A percentile compares a stretch with the other conserved stretches of the same genome.
Conservation (phyloP, 306 rosid species). For the Casuarina cunninghamiana region DNA sequence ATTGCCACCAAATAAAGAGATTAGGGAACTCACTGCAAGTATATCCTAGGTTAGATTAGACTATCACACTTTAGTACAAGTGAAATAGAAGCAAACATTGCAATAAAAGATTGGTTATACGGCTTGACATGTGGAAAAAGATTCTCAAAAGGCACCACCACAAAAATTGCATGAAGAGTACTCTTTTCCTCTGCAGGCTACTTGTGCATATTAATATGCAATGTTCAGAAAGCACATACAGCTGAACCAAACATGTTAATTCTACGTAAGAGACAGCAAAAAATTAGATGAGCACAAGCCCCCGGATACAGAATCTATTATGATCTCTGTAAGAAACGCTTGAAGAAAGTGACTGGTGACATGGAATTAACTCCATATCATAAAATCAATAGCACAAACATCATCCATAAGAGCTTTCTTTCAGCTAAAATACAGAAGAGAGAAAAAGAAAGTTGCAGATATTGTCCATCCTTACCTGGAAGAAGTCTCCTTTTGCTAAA, state of each 20-base stretch:
- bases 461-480: conserved; percentile 64
- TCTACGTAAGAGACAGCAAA: not conserved
- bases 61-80: not conserved
- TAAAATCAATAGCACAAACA: not conserved
- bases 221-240: not conserved
- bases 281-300: not conserved
- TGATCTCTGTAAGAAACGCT: not conserved
- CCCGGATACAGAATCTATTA: not conserved
- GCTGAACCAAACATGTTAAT: not conserved
- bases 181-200: not conserved
- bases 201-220: not conserved
- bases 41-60: not conserved
- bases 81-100: not conserved
- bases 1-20: not conserved
- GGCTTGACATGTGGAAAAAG: not conserved
- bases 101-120: not conserved
- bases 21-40: not conserved
- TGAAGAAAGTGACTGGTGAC: not conserved
- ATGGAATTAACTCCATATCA: not conserved
- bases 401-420: not conserved
- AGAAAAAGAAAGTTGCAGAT: conserved; percentile 10
- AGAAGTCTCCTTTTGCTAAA: conserved; percentile 96
- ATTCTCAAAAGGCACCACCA: not conserved
- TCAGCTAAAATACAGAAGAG: conserved; percentile 4
- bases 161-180: not conserved